Conservation (phyloP, 1,139 yeast genomes). For the Debaryomyces udenii region DNA sequence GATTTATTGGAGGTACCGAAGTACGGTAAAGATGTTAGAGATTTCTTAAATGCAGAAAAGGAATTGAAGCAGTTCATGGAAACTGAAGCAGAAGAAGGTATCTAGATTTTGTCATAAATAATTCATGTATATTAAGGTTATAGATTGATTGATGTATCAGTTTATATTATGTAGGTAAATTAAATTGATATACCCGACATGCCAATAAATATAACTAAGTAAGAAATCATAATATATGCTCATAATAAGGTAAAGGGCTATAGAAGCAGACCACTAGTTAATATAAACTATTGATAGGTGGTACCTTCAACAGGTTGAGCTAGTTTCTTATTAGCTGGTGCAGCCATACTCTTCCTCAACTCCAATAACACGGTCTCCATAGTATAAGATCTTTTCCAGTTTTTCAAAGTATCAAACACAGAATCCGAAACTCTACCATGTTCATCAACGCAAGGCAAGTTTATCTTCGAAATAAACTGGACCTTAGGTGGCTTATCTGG, state of each 20-base stretch:
- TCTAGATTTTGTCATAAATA: constrained; percentile 2
- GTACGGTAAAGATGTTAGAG: constrained; percentile 33
- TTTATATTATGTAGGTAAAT: constrained; percentile 4
- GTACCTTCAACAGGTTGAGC: constrained; percentile 92
- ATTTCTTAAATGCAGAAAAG: constrained; percentile 42
- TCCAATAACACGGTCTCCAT: constrained; percentile 92
- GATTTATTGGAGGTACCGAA: constrained; percentile 27
- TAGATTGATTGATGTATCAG: constrained; percentile 3
- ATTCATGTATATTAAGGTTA: constrained; percentile 8
- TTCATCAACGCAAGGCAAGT: constrained; percentile 83
- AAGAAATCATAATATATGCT: neutral
- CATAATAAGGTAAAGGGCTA: no score
- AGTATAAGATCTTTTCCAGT: constrained; percentile 87
- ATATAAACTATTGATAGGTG: constrained; percentile 43
- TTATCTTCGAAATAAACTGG: constrained; percentile 77
- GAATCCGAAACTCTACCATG: constrained; percentile 67
- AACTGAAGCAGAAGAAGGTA: constrained; percentile 21
- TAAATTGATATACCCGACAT: no score
- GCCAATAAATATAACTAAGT: neutral
- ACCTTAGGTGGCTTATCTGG: constrained; percentile 90
- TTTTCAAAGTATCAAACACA: constrained; percentile 69
- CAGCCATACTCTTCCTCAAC: constrained; percentile 82
- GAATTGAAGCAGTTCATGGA: constrained; percentile 40
- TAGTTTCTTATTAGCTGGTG: constrained; percentile 77
- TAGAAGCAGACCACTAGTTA: no score